Evolutionary conservation across 305 asterid species (phyloP).

Genomic region (Solanum hybrid): DNA sequence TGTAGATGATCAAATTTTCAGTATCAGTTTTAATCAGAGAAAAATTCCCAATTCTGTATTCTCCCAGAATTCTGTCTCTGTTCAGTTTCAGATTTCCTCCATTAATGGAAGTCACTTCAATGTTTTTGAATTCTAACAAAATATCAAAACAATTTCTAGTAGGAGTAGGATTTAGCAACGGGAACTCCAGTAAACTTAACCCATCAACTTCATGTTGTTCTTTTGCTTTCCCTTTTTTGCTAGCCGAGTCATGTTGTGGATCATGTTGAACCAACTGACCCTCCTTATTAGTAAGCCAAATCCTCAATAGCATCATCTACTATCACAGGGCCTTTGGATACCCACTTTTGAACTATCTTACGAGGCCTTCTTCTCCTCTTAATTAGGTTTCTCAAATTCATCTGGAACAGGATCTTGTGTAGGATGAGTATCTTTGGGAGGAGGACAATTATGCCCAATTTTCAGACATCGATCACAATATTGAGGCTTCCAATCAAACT

Average conservation of each 20-base stretch:
- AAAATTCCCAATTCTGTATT: too few relatives aligned
- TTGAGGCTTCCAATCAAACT: background rate
- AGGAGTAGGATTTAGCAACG: background rate
- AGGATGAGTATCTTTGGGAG: background rate
- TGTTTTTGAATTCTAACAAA: too few relatives aligned
- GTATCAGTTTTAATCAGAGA: too few relatives aligned
- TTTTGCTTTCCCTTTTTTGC: background rate
- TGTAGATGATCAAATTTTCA: too few relatives aligned
- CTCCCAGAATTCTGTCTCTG: too few relatives aligned
- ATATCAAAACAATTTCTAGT: background rate
- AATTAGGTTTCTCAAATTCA: background rate
- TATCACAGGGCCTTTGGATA: background rate
- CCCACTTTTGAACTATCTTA: background rate
- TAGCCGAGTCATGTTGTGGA: background rate
- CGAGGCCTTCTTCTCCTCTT: background rate
- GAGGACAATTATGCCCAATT: background rate
- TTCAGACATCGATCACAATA: background rate
- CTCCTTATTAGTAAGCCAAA: background rate
- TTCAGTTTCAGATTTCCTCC: too few relatives aligned
- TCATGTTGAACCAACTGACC: background rate
- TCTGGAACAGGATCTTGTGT: background rate
- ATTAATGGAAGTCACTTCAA: too few relatives aligned
- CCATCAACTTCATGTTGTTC: background rate
- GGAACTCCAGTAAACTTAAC: background rate
- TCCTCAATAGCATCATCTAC: background rate